Evolutionary conservation across 2,329 filamentous ascomycete species (phyloP), one percentile per base, ranked within the genome.

Genomic region (Neophaeococcomyces mojaviensis): DNA sequence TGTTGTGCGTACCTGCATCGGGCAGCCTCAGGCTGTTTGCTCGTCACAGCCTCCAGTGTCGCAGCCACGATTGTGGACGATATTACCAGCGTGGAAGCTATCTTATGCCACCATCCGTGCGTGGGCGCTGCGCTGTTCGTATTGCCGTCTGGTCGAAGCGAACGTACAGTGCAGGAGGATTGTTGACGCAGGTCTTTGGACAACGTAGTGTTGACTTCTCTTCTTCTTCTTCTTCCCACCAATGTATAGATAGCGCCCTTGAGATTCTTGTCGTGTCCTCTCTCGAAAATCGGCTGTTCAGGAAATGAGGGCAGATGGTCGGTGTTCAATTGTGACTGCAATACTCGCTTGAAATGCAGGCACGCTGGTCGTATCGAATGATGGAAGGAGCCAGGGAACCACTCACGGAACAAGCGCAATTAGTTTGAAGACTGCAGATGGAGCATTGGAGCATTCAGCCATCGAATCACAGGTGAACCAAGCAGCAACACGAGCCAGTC

Each of bases 1-100:
- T 18, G 18, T 28, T 43, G 20, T 22, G 53, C 53, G 44, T 51
- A 55, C 53, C 53, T 55, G 51, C 53, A 55, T 55, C 43, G 48
- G 49, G 49, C 48, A 47, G 49, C 51, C 48, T 40, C 37, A 33
- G 44, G 38, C 47, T 41, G 32, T 36, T n/a, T 16, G 32, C 35
- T 22, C 20, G 36, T 19, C 39, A 40, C 40, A 44, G 36, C 42
- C 39, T 49, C 49, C 43, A 41, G 41, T 39, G 38, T 36, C 44
- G 37, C 34, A 30, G 32, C 44, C 38, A 33, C 38, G 19, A n/a
- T 31, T 22, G 12, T 16, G 30, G 20, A 19, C 37, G 16, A 9
- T 44, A 10, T 44, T 24, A 30, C 6, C 13, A 15, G n/a, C 26
- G 8, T 9, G 15, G 19, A 10, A 10, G 8, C 19, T 16, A 19